Percentiles rank a stretch among this genome's conserved stretches.
Evolutionary conservation across 225 moss, liverwort and hornwort genomes (phyloP).

Genomic region (Pseudisothecium myosuroides): DNA sequence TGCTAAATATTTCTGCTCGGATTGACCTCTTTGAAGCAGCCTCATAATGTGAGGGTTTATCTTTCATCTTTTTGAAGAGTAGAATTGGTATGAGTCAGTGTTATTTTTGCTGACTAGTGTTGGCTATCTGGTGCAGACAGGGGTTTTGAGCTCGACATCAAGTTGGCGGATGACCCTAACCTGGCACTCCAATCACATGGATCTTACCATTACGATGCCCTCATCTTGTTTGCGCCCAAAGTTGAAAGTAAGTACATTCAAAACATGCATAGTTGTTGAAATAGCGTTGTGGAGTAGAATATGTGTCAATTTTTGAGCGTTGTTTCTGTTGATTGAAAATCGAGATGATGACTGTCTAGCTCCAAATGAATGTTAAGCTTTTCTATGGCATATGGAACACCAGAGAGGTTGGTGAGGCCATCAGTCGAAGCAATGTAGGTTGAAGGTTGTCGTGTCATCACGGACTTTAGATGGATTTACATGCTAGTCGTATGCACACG

Average conservation of each 20-base stretch:
- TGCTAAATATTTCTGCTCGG: neutral
- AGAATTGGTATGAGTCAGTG: neutral
- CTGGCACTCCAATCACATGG: conserved; percentile 75
- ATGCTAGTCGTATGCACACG: neutral
- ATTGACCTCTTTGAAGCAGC: neutral
- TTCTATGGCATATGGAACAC: neutral
- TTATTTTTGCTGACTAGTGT: neutral
- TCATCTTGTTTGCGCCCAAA: conserved; percentile 86
- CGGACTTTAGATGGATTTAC: neutral
- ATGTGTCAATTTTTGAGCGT: neutral
- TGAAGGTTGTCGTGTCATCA: neutral
- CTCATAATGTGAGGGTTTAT: neutral
- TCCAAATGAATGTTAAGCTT: neutral
- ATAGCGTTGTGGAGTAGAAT: neutral
- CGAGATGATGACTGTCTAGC: neutral
- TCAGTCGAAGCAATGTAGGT: neutral
- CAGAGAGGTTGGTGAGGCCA: neutral
- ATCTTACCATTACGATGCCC: conserved; percentile 80
- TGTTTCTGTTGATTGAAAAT: neutral
- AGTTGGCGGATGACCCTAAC: conserved; percentile 70
- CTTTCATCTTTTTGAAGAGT: neutral
- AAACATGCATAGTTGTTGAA: neutral
- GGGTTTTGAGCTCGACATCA: conserved; percentile 81
- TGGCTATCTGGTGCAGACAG: conserved; percentile 24
- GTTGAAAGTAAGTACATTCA: conserved; percentile 42